Conservation (phyloP, 768 basidiomycete genomes). For the Mycena belliarum region DNA sequence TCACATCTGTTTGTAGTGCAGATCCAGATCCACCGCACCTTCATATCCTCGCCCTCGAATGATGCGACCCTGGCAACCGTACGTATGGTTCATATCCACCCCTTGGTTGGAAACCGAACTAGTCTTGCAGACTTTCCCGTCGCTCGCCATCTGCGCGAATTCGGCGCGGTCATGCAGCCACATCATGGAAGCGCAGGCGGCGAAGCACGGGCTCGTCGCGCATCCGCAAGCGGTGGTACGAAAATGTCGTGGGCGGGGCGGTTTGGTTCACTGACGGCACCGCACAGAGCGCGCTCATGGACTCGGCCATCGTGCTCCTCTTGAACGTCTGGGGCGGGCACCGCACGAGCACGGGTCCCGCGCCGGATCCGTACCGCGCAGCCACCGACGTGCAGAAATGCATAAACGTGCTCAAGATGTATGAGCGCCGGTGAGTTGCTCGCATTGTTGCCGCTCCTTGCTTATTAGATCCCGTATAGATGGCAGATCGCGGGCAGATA, state of each 20-base stretch:
- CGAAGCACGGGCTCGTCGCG: slow-evolving; percentile 11
- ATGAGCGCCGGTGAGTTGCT: slow-evolving; percentile 12
- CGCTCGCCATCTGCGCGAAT: slow-evolving; percentile 67
- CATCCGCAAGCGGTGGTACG: slow-evolving; percentile 8
- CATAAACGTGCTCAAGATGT: slow-evolving; percentile 38
- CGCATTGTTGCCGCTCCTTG: neutral
- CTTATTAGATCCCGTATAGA: neutral
- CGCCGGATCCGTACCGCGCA: slow-evolving; percentile 43
- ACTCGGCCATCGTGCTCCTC: slow-evolving; percentile 46
- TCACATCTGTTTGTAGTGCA: slow-evolving; percentile 24
- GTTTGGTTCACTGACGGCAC: neutral
- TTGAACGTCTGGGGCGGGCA: slow-evolving; percentile 53
- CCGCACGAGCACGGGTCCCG: slow-evolving; percentile 41
- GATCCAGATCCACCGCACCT: slow-evolving; percentile 64
- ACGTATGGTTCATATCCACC: neutral
- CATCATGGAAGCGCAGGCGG: slow-evolving; percentile 48
- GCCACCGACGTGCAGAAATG: slow-evolving; percentile 57
- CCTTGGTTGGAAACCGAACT: too few species aligned
- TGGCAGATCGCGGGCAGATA: slow-evolving; percentile 13
- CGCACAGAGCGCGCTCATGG: slow-evolving; percentile 34
- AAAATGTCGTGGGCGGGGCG: neutral
- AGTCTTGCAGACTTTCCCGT: slow-evolving; percentile 45
- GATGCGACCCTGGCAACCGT: slow-evolving; percentile 35
- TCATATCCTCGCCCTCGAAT: slow-evolving; percentile 53
- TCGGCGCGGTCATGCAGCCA: slow-evolving; percentile 60